Base-by-base conservation (phyloP, 202 grass and related monocot genomes). In the Zizania palustris region DNA sequence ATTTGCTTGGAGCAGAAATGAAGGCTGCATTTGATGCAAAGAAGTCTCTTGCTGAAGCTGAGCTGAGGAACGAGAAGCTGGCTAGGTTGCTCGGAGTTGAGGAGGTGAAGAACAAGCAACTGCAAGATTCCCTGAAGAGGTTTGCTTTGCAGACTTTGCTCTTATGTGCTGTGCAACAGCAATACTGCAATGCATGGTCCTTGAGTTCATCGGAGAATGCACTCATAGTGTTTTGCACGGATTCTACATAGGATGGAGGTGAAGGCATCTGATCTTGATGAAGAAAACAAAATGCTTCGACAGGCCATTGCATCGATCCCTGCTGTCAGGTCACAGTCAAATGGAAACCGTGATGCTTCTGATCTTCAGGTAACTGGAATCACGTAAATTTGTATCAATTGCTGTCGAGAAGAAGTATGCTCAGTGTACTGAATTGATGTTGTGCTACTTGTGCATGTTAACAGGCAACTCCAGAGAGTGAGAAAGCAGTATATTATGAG, bases 271-370 rank as follows among this genome's bases (percentile, higher is more conserved):
- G 85, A 82, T 69, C 71, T 96, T 11, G 86, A 86, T 33, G 82
- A 83, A 19, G 92, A 96, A 61, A 92, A 92, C 69, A 84, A 69
- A 67, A 81, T 90, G 60, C 87, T 96, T 63, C 81, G 67, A 66
- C 84, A 86, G 70, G 86, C 86, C 33, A 74, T 92, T 42, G 45
- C 85, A 0, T 85, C 81, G 58, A 63, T 51, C 61, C 81, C 86
- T 80, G 50, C 58, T 59, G 39, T 53, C 54, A 89, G 75, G 58
- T 89, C 75, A 65, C 79, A 80, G 68, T 74, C 36, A 33, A 84
- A 40, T 10, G 70, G 77, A 70, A 53, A 71, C 72, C 16, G 39
- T 64, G 45, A 66, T 71, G 38, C 20, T 50, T 46, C 73, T 85
- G 70, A 75, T 74, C 19, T 65, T 84, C 75, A 87, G 76, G 80